These are phyloP conservation scores for Gossypium thurberi DNA, from an alignment of 345 rosid genomes.

Conservation along the genomic window DNA sequence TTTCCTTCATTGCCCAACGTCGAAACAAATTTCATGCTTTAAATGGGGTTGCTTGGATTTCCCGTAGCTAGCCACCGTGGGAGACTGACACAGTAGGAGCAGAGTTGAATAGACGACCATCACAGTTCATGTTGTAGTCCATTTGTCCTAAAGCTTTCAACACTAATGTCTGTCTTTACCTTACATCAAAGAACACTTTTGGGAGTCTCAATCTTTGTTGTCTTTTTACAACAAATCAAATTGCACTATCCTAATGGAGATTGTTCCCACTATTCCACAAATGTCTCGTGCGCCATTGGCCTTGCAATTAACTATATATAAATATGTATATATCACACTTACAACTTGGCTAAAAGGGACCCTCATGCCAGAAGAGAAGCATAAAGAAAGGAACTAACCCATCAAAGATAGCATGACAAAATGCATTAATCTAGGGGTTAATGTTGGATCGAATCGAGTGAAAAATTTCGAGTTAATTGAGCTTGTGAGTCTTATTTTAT, in stretches of 20 bases:
- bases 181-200: background rate
- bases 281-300: background rate
- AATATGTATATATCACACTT: background rate
- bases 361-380: background rate
- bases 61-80: background rate
- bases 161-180: background rate
- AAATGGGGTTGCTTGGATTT: background rate
- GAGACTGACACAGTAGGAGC: background rate
- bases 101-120: background rate
- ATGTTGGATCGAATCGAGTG: rapidly evolving
- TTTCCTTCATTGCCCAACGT: background rate
- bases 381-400: background rate
- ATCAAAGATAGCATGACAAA: background rate
- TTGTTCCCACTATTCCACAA: conserved; percentile 1
- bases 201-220: conserved; percentile 8
- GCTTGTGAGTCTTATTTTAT: too few relatives aligned
- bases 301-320: background rate
- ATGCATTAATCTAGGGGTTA: too few relatives aligned
- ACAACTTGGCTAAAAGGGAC: background rate
- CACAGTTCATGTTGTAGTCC: background rate
- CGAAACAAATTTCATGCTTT: background rate
- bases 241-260: conserved; percentile 2
- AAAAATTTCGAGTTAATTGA: too few relatives aligned
- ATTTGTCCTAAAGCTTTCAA: conserved; percentile 8
- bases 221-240: conserved; percentile 13